These are phyloP conservation scores for Viola pubescens DNA, from an alignment of 441 rosid genomes.

Conservation along the genomic window DNA sequence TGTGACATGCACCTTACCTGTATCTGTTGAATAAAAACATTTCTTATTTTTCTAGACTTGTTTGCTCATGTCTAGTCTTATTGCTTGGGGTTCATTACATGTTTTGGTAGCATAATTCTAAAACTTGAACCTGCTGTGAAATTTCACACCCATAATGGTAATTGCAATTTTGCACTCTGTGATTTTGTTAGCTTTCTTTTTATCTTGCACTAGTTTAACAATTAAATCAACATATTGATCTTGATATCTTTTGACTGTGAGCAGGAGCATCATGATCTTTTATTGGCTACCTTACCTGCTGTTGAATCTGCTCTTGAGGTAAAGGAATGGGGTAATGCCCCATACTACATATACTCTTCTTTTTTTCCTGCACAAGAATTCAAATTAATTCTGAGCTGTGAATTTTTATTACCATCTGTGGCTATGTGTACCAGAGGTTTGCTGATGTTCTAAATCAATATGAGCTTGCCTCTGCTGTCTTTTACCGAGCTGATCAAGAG, in stretches of 20 bases:
- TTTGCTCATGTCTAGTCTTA: background rate
- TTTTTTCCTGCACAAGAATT: conserved; percentile 15
- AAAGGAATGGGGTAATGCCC: conserved; percentile 13
- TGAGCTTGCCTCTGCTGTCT: conserved; percentile 69
- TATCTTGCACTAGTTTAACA: conserved; percentile 14
- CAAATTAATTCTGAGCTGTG: conserved; percentile 13
- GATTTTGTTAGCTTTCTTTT: conserved; percentile 3
- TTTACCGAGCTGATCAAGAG: conserved; percentile 85
- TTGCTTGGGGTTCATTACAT: conserved; percentile 2
- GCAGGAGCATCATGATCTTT: conserved; percentile 96
- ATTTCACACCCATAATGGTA: conserved; percentile 6
- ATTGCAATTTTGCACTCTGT: conserved; percentile 10
- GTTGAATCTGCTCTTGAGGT: conserved; percentile 87
- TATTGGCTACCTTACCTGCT: conserved; percentile 73
- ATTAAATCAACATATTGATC: conserved; percentile 15
- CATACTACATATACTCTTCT: background rate
- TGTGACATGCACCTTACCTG: too few relatives aligned
- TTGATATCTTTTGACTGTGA: conserved; percentile 19
- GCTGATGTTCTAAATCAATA: conserved; percentile 64
- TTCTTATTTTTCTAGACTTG: too few relatives aligned
- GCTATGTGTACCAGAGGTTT: conserved; percentile 59
- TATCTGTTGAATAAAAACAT: too few relatives aligned
- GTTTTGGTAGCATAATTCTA: too few relatives aligned
- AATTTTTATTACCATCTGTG: conserved; percentile 18
- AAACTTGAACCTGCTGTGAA: too few relatives aligned